Evolutionary conservation across 2,329 filamentous ascomycete species (phyloP).

Genomic region (Aspergillus sp.): DNA sequence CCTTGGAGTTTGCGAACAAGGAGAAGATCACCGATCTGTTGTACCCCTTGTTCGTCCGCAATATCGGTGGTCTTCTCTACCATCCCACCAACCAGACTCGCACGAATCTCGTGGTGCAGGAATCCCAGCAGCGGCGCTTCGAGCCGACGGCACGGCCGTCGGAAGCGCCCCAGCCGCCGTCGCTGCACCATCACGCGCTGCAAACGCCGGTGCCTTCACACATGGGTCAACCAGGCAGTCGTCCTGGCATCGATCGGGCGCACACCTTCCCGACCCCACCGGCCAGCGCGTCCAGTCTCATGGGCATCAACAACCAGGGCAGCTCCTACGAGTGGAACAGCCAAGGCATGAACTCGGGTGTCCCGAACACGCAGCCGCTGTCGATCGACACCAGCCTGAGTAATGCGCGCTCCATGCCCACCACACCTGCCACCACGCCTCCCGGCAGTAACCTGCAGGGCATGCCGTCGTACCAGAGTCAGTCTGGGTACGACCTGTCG

Average conservation of each 20-base stretch:
- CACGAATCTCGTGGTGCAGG: constrained; percentile 83
- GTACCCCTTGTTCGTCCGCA: constrained; percentile 95
- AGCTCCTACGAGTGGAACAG: constrained; percentile 75
- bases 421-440: constrained; percentile 86
- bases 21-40: constrained; percentile 96
- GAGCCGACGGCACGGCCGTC: constrained; percentile 58
- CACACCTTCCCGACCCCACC: constrained; percentile 94
- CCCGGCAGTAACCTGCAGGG: constrained; percentile 73
- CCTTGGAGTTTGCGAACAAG: constrained; percentile 98
- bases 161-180: constrained; percentile 65
- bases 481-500: constrained; percentile 73
- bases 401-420: constrained; percentile 81
- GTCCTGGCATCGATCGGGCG: constrained; percentile 77
- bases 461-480: constrained; percentile 73
- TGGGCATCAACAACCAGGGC: constrained; percentile 71
- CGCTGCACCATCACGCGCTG: constrained; percentile 63
- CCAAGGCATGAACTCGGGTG: constrained; percentile 60
- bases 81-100: constrained; percentile 80
- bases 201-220: constrained; percentile 58
- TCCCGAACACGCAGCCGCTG: constrained; percentile 67
- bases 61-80: constrained; percentile 90
- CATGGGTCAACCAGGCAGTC: constrained; percentile 62
- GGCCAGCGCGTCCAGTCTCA: constrained; percentile 85
- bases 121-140: constrained; percentile 71
- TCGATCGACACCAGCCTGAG: constrained; percentile 78